A percentile compares a stretch with the other conserved stretches of the same genome.
These are phyloP conservation scores for Musa itinerans DNA, from an alignment of 176 grass and related monocot species.

Conservation along the genomic window DNA sequence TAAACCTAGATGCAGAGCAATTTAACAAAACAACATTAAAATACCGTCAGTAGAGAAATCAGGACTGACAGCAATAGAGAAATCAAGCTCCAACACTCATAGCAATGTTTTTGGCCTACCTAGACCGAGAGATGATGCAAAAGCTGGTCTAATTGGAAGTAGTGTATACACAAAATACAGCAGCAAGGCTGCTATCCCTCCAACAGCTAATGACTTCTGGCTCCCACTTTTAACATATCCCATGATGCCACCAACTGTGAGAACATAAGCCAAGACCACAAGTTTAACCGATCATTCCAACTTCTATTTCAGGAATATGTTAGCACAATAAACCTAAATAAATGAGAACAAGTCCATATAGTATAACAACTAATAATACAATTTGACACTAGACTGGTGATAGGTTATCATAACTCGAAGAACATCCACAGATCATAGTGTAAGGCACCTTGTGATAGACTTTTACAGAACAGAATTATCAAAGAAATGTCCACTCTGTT, in stretches of 20 bases:
- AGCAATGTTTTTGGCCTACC: not conserved
- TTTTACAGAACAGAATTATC: not conserved
- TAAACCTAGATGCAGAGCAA: not conserved
- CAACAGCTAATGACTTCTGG: conserved; percentile 6
- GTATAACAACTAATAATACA: not conserved
- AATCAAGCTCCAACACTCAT: not conserved
- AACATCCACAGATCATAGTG: not conserved
- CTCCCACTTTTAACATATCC: conserved; percentile 4
- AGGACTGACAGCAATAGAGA: not conserved
- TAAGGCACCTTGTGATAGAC: not conserved
- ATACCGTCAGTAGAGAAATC: not conserved
- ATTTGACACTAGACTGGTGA: too few relatives aligned
- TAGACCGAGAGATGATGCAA: conserved; percentile 4
- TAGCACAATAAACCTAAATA: not conserved
- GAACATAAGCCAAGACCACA: not conserved
- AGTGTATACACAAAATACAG: conserved; percentile 2
- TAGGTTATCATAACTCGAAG: not conserved
- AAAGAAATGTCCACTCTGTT: not conserved
- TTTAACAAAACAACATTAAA: not conserved
- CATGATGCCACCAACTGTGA: conserved; percentile 10
- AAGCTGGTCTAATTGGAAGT: conserved; percentile 3
- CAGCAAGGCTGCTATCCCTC: conserved; percentile 6
- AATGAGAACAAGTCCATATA: not conserved
- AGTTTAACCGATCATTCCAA: not conserved
- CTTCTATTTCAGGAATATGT: not conserved